phyloP scores from a whole-genome alignment of 2,329 filamentous ascomycete genomes.

The Sclerotinia minor region DNA sequence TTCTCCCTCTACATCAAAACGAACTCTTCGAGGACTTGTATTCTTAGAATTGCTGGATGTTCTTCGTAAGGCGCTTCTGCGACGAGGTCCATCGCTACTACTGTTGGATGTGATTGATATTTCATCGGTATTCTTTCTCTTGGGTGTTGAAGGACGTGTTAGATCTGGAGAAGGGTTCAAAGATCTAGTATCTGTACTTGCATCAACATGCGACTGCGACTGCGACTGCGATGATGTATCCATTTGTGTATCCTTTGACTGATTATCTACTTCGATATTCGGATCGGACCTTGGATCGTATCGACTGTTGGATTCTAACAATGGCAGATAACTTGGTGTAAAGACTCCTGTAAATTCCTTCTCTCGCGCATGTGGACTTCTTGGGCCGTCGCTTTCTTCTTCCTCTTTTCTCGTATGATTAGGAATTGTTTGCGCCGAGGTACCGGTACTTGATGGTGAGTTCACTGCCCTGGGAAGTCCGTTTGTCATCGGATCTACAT shows the following conservation, averaged over 20 bases:
- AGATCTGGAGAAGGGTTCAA: slow-evolving; percentile 33
- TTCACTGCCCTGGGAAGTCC: slow-evolving; percentile 2
- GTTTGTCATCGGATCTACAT: slow-evolving; percentile 18
- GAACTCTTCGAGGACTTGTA: slow-evolving; percentile 60
- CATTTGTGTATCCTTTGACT: slow-evolving; percentile 31
- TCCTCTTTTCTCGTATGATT: slow-evolving; percentile 10
- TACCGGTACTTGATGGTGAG: slow-evolving; percentile 14
- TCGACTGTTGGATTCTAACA: slow-evolving; percentile 51
- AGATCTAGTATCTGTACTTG: slow-evolving; percentile 34
- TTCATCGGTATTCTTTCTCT: slow-evolving; percentile 41
- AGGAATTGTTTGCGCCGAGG: slow-evolving; percentile 1
- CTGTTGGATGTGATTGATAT: slow-evolving; percentile 53
- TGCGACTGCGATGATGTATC: slow-evolving; percentile 28
- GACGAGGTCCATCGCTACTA: slow-evolving; percentile 53
- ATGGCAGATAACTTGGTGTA: slow-evolving; percentile 61
- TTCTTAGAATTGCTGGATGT: slow-evolving; percentile 52
- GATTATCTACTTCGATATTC: slow-evolving; percentile 17
- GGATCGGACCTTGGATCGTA: slow-evolving; percentile 26
- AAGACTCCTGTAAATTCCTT: slow-evolving; percentile 63
- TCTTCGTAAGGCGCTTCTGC: slow-evolving; percentile 59
- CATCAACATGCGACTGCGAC: slow-evolving; percentile 27
- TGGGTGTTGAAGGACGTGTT: slow-evolving; percentile 33
- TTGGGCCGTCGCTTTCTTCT: slow-evolving; percentile 42
- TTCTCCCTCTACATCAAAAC: slow-evolving; percentile 60
- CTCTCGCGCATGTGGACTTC: slow-evolving; percentile 56